Evolutionary conservation across 1,284 basidiomycete genomes (phyloP).

Genomic region (Boletus smithii): DNA sequence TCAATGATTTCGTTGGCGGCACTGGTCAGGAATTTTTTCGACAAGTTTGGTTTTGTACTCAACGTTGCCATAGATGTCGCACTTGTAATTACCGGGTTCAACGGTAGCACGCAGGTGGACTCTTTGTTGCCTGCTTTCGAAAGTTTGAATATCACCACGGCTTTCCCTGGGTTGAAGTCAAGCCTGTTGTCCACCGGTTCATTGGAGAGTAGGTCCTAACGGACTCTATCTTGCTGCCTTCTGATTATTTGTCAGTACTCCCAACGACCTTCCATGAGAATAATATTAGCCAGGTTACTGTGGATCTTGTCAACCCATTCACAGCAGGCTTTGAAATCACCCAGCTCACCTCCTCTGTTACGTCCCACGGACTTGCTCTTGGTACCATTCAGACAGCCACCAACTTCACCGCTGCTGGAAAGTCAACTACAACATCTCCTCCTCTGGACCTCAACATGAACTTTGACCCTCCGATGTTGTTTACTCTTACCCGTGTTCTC

Average conservation of each 20-base stretch:
- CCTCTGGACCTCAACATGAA: slow-evolving; percentile 64
- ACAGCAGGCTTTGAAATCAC: slow-evolving; percentile 59
- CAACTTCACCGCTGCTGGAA: slow-evolving; percentile 54
- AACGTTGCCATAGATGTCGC: slow-evolving; percentile 43
- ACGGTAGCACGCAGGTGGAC: slow-evolving; percentile 56
- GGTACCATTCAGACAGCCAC: slow-evolving; percentile 61
- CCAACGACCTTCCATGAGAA: slow-evolving; percentile 61
- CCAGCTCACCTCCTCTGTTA: slow-evolving; percentile 61
- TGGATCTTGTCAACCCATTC: slow-evolving; percentile 70
- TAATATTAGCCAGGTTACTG: slow-evolving; percentile 66
- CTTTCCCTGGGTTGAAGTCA: slow-evolving; percentile 60
- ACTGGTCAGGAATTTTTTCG: slow-evolving; percentile 37
- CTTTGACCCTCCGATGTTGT: slow-evolving; percentile 67
- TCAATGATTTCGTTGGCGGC: slow-evolving; percentile 69
- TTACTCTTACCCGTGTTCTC: slow-evolving; percentile 66
- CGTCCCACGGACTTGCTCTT: slow-evolving; percentile 60
- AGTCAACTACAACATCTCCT: slow-evolving; percentile 58
- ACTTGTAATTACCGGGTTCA: slow-evolving; percentile 55
- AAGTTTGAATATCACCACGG: slow-evolving; percentile 55
- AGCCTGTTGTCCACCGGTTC: slow-evolving; percentile 57
- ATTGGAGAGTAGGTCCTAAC: slow-evolving; percentile 42
- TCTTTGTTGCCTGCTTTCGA: slow-evolving; percentile 65
- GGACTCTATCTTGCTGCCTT: neutral
- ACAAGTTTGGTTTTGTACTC: neutral
- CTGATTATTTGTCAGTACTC: slow-evolving; percentile 45